Conservation (phyloP, 441 rosid genomes). For the Populus tomentosa region DNA sequence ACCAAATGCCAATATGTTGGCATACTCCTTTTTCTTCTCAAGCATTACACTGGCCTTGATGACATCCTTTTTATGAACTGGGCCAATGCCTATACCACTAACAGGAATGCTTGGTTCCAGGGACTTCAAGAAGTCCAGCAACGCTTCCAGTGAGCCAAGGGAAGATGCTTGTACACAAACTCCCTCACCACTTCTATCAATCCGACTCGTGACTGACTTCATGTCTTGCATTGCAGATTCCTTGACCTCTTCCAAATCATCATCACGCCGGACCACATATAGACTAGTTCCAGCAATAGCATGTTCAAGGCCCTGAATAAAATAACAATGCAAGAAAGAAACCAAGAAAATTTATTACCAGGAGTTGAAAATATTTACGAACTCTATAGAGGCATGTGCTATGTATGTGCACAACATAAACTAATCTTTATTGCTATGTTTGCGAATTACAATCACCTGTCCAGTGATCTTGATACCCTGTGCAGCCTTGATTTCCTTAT, state of each 20-base stretch:
- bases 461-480: conserved; percentile 93
- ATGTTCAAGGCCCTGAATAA: conserved; percentile 83
- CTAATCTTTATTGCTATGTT: neutral
- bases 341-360: conserved; percentile 7
- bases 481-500: conserved; percentile 29
- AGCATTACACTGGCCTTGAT: conserved; percentile 98
- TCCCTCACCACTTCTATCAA: conserved; percentile 89
- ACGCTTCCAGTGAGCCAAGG: conserved; percentile 91
- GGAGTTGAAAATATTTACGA: neutral
- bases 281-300: conserved; percentile 92
- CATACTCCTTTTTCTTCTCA: conserved; percentile 89
- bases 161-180: conserved; percentile 96
- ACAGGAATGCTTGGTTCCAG: conserved; percentile 85
- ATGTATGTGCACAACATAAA: neutral
- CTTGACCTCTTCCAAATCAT: conserved; percentile 70
- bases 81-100: conserved; percentile 86
- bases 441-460: conserved; percentile 50
- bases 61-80: conserved; percentile 88
- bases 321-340: conserved; percentile 15
- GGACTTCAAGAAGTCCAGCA: conserved; percentile 84
- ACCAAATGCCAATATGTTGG: conserved; percentile 93
- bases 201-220: conserved; percentile 76
- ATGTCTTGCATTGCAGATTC: conserved; percentile 76
- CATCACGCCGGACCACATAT: conserved; percentile 76
- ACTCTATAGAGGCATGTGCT: no score